A percentile compares a stretch with the other conserved stretches of the same genome.
These are phyloP conservation scores for Cryptomeria japonica DNA, from an alignment of 75 land plant genomes.

Conservation along the genomic window DNA sequence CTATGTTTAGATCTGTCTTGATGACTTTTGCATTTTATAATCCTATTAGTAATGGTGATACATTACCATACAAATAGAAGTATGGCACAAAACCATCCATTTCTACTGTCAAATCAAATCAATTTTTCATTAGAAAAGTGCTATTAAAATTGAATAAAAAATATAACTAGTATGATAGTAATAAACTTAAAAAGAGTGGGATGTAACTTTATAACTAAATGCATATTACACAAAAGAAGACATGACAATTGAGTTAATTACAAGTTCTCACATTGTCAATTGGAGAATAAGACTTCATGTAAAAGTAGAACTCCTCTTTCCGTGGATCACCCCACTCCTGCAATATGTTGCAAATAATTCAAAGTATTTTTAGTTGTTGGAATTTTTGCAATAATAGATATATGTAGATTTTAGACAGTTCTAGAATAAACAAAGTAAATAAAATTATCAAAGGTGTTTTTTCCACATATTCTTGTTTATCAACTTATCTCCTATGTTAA, in stretches of 20 bases:
- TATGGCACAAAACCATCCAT: neutral
- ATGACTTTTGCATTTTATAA: too few relatives aligned
- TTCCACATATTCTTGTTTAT: neutral
- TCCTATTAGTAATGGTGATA: too few relatives aligned
- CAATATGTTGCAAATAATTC: conserved; percentile 12
- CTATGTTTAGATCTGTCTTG: too few relatives aligned
- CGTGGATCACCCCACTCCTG: conserved; percentile 99
- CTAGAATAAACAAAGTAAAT: neutral
- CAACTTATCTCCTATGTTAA: neutral
- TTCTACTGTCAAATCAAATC: neutral
- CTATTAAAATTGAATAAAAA: neutral
- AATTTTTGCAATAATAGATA: neutral
- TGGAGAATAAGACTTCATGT: conserved; percentile 99
- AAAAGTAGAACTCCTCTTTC: conserved; percentile 80
- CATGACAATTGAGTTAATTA: neutral
- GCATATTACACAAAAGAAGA: neutral
- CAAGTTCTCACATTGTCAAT: conserved; percentile 78
- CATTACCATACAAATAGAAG: neutral
- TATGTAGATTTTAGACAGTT: neutral
- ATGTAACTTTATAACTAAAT: neutral
- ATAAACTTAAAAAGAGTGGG: conserved; percentile 9
- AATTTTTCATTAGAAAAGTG: neutral
- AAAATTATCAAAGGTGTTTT: neutral
- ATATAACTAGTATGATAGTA: neutral
- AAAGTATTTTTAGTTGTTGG: neutral